A percentile compares a stretch with the other conserved stretches of the same genome.
These are phyloP conservation scores for Kwoniella shivajii DNA, from an alignment of 1,284 basidiomycete genomes.

Conservation along the genomic window DNA sequence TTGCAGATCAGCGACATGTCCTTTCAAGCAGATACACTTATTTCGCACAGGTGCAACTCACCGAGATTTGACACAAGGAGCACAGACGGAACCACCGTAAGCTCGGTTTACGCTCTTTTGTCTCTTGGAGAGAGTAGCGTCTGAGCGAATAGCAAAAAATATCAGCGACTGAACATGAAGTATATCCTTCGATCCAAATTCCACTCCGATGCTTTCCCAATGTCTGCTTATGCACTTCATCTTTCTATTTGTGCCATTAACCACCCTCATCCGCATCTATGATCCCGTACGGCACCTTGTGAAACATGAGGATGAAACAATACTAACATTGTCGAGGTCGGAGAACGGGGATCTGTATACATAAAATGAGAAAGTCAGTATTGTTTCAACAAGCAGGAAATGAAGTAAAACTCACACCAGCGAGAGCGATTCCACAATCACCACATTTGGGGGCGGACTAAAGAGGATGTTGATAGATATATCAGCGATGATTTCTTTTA, in stretches of 20 bases:
- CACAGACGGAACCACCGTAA: slow-evolving; percentile 94
- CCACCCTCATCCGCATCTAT: background rate
- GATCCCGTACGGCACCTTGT: background rate
- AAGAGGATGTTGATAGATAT: background rate
- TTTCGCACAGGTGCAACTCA: too few species aligned
- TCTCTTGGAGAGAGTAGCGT: slow-evolving; percentile 91
- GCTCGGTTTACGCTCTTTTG: slow-evolving; percentile 91
- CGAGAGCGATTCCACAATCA: slow-evolving; percentile 89
- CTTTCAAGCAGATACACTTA: too few species aligned
- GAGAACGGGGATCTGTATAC: slow-evolving; percentile 81
- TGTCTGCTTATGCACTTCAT: background rate
- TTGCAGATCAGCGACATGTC: too few species aligned
- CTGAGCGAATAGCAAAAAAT: slow-evolving; percentile 17
- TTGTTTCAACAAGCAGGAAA: background rate
- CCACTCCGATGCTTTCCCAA: background rate
- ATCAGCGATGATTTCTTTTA: too few species aligned
- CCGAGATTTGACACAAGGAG: slow-evolving; percentile 88
- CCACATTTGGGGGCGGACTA: slow-evolving; percentile 85
- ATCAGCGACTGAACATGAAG: background rate
- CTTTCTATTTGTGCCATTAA: background rate
- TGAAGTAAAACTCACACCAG: slow-evolving; percentile 69
- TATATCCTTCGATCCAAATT: background rate
- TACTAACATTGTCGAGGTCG: slow-evolving; percentile 75
- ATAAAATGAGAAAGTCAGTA: slow-evolving; percentile 10
- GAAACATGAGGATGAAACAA: background rate